Conservation (phyloP, 306 rosid genomes). For the Cucurbita pepo region DNA sequence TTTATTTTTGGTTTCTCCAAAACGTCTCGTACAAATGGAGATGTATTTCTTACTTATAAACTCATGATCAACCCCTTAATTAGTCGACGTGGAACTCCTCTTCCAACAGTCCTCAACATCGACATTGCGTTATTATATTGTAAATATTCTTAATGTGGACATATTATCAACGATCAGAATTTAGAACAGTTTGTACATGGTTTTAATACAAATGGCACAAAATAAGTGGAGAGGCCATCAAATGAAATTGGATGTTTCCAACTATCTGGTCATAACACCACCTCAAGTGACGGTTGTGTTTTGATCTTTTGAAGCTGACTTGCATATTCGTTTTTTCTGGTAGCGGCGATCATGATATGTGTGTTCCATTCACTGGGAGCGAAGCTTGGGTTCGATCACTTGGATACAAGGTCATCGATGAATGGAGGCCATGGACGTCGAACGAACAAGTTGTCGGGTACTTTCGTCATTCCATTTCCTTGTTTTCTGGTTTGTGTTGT, state of each 20-base stretch:
- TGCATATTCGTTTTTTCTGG: not conserved
- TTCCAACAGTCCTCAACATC: not conserved
- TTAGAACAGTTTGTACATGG: not conserved
- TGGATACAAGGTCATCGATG: constrained; percentile 58
- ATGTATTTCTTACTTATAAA: no score
- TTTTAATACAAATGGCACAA: not conserved
- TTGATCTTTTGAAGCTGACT: not conserved
- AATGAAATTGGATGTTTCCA: not conserved
- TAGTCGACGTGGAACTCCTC: no score
- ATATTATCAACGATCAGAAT: not conserved
- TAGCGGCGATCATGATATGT: constrained; percentile 95
- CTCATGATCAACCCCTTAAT: no score
- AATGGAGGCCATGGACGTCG: constrained; percentile 83
- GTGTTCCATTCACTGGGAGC: constrained; percentile 81
- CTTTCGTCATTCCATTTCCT: not conserved
- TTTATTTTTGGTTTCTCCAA: no score
- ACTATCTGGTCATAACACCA: not conserved
- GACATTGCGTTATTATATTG: not conserved
- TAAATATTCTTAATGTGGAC: not conserved
- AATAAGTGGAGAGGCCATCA: not conserved
- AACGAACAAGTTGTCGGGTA: constrained; percentile 83
- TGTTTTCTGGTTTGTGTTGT: not conserved
- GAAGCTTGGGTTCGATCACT: constrained; percentile 78
- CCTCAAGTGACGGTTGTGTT: not conserved
- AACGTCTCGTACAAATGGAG: no score